These are phyloP conservation scores for Eimeria acervulina DNA, from an alignment of 169 alveolate species.

Conservation along the genomic window DNA sequence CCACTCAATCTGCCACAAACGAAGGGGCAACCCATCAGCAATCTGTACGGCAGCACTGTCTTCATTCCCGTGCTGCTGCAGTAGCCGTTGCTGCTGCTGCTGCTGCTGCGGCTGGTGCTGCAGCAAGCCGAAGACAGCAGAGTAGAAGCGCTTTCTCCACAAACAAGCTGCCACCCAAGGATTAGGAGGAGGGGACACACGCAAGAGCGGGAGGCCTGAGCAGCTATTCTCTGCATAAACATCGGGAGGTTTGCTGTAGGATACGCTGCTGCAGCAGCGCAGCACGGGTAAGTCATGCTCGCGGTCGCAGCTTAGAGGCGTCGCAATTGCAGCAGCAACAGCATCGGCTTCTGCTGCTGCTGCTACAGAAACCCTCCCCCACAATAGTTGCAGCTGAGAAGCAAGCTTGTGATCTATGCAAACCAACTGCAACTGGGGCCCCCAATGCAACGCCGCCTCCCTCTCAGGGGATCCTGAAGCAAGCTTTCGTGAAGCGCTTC, in stretches of 20 bases:
- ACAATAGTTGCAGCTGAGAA: not conserved
- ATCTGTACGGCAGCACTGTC: not conserved
- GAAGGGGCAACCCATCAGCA: not conserved
- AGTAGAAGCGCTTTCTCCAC: conserved; percentile 52
- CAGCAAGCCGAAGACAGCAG: not conserved
- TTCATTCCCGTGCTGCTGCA: not conserved
- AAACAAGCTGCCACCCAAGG: conserved; percentile 40
- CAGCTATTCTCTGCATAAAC: not conserved
- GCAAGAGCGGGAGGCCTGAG: conserved; percentile 21
- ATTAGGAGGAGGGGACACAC: not conserved
- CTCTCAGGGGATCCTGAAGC: not conserved
- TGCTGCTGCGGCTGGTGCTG: conserved; percentile 44
- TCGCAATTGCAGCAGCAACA: not conserved
- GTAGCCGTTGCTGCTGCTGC: not conserved
- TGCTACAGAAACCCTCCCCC: not conserved
- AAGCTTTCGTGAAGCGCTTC: not conserved
- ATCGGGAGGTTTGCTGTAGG: not conserved
- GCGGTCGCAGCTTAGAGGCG: not conserved
- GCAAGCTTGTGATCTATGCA: conserved; percentile 10
- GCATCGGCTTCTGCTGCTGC: conserved; percentile 57
- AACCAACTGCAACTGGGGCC: conserved; percentile 23
- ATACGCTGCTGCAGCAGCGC: conserved; percentile 56
- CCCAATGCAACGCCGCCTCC: not conserved
- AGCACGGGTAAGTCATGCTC: conserved; percentile 2
- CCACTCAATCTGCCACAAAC: conserved; percentile 61